Evolutionary conservation across 345 rosid species (phyloP), one percentile per base, ranked within the genome.

Genomic region (Sapria himalayana): DNA sequence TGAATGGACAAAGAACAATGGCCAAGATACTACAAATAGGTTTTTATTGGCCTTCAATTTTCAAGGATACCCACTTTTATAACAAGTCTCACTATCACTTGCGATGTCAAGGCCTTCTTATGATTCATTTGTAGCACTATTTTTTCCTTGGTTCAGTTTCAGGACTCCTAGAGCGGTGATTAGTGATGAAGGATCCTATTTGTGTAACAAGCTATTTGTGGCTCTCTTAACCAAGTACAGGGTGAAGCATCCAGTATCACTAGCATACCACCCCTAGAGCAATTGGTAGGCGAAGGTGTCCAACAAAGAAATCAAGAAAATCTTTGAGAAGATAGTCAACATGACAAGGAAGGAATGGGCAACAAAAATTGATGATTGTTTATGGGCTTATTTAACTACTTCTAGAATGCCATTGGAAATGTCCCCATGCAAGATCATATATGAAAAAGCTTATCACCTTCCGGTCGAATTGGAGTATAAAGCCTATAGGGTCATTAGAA

Each of bases 381-480:
- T 50, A 1, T 6, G 20, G 36, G 40, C 39, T 7, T 54, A 46
- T 12, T 0, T 5, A 17, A 46, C 13, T 0, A 20, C 59, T 3
- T 46, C 7, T 13, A 46, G 46, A 23, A 46, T 25, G 1, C 46
- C 35, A 2, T 29, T 54, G 1, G 17, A 19, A 2, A 55, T 48
- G 42, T 21, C 42, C 0, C 33, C 10, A 3, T 55, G 33, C 42
- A 1, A 14, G 1, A 4, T 41, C 19, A 25, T 49, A 2, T 55
- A 10, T 24, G 46, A 51, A 9, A 50, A 38, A 33, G 12, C 35
- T 1, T 43, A 29, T 6, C 20, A 44, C 8, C 18, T 57, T 0
- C 15, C 39, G 2, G 23, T 50, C 1, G 35, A 57, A 25, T 17
- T 57, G 5, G 56, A 50, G 18, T 47, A 55, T 4, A 24, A 11